phyloP scores from a whole-genome alignment of 495 filamentous ascomycete species.

The Talaromyces nanjingensis region DNA sequence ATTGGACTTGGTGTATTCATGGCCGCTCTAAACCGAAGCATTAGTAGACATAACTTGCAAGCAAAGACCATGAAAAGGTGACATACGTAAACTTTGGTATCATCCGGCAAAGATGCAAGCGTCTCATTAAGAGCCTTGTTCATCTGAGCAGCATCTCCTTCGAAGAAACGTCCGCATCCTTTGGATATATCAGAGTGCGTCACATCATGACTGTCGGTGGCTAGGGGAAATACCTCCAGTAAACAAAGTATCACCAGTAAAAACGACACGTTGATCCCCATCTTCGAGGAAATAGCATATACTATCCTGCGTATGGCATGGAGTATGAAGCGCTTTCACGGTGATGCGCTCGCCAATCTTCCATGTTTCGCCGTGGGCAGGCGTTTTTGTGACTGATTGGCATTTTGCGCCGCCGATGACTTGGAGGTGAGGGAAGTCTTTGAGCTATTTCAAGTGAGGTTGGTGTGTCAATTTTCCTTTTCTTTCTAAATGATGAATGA shows the following conservation, averaged over 20 bases:
- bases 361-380: slow-evolving; percentile 68
- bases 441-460: slow-evolving; percentile 45
- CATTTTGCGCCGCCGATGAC: slow-evolving; percentile 89
- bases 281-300: slow-evolving; percentile 91
- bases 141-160: slow-evolving; percentile 88
- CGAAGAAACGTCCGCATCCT: slow-evolving; percentile 97
- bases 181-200: too few species aligned
- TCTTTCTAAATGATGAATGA: background rate
- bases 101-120: slow-evolving; percentile 73
- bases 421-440: slow-evolving; percentile 55
- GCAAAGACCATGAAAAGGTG: too few species aligned
- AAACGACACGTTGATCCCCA: slow-evolving; percentile 71
- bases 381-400: slow-evolving; percentile 66
- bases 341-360: slow-evolving; percentile 73
- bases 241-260: slow-evolving; percentile 95
- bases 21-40: slow-evolving; percentile 59
- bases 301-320: slow-evolving; percentile 96
- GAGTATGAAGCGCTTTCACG: slow-evolving; percentile 87
- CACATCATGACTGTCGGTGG: too few species aligned
- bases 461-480: background rate
- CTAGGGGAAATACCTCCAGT: slow-evolving; percentile 68
- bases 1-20: slow-evolving; percentile 94
- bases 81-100: slow-evolving; percentile 82
- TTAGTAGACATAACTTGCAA: too few species aligned
- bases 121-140: slow-evolving; percentile 83